Conservation (phyloP, 2,329 filamentous ascomycete genomes). For the Alternaria infectoria region DNA sequence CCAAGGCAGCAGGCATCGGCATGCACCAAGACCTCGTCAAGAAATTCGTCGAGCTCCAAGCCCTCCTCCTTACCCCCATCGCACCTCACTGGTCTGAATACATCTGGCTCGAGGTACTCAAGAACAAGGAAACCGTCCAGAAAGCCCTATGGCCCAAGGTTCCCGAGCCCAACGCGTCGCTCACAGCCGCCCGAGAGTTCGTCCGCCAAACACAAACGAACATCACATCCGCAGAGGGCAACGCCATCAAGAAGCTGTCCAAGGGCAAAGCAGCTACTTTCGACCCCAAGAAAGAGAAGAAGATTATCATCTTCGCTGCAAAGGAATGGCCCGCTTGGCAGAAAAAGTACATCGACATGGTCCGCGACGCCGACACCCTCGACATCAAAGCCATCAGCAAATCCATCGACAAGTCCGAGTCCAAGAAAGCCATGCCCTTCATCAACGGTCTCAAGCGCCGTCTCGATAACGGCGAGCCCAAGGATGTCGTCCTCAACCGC, state of each 20-base stretch:
- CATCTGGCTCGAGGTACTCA: slow-evolving; percentile 90
- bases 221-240: slow-evolving; percentile 84
- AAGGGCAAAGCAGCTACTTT: slow-evolving; percentile 89
- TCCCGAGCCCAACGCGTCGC: slow-evolving; percentile 66
- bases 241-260: slow-evolving; percentile 83
- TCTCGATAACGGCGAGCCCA: slow-evolving; percentile 71
- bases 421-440: slow-evolving; percentile 99
- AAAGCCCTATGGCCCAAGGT: slow-evolving; percentile 76
- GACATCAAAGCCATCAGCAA: slow-evolving; percentile 84
- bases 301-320: slow-evolving; percentile 83
- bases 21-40: slow-evolving; percentile 84
- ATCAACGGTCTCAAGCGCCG: slow-evolving; percentile 86
- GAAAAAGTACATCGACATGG: slow-evolving; percentile 44
- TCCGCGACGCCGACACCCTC: slow-evolving; percentile 52
- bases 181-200: slow-evolving; percentile 83
- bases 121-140: slow-evolving; percentile 77
- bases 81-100: slow-evolving; percentile 95
- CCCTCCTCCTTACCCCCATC: slow-evolving; percentile 80
- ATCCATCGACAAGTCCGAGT: slow-evolving; percentile 82
- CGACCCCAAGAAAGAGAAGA: slow-evolving; percentile 91
- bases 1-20: slow-evolving; percentile 75
- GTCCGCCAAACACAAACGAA: slow-evolving; percentile 75
- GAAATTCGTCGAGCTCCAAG: slow-evolving; percentile 86
- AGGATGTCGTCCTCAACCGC: slow-evolving; percentile 75
- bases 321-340: slow-evolving; percentile 88